phyloP scores from a whole-genome alignment of 768 basidiomycete genomes.

The Boletus barrowsii region DNA sequence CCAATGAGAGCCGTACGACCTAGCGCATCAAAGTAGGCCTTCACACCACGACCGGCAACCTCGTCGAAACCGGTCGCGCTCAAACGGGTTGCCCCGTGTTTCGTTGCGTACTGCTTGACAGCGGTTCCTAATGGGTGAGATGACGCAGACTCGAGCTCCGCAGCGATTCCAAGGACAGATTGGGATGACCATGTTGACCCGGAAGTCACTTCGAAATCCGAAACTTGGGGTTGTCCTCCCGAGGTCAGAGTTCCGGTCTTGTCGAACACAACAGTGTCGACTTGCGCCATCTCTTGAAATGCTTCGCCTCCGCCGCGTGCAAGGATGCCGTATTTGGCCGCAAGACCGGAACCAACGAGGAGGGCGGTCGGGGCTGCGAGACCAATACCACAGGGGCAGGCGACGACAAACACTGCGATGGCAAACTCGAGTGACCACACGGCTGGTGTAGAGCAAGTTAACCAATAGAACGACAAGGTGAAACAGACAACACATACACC shows the following conservation, averaged over 20 bases:
- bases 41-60: conserved; percentile 66
- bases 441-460: conserved; percentile 33
- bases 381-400: conserved; percentile 85
- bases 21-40: conserved; percentile 42
- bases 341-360: conserved; percentile 77
- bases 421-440: too few relatives aligned
- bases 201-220: conserved; percentile 40
- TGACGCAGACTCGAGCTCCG: conserved; percentile 52
- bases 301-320: conserved; percentile 88
- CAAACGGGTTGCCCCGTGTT: conserved; percentile 29
- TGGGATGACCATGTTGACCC: conserved; percentile 31
- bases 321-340: conserved; percentile 75
- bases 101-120: conserved; percentile 47
- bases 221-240: conserved; percentile 61
- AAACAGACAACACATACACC: conserved; percentile 46
- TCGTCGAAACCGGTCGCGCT: conserved; percentile 33
- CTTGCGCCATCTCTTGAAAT: conserved; percentile 74
- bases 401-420: conserved; percentile 78
- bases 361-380: conserved; percentile 85
- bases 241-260: conserved; percentile 84
- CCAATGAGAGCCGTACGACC: conserved; percentile 57
- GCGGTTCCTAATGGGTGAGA: conserved; percentile 68
- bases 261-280: conserved; percentile 76
- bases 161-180: conserved; percentile 49
- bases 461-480: not conserved